Base-by-base conservation (phyloP, 2,329 filamentous ascomycete genomes). In the Chaetomiaceae sp. region DNA sequence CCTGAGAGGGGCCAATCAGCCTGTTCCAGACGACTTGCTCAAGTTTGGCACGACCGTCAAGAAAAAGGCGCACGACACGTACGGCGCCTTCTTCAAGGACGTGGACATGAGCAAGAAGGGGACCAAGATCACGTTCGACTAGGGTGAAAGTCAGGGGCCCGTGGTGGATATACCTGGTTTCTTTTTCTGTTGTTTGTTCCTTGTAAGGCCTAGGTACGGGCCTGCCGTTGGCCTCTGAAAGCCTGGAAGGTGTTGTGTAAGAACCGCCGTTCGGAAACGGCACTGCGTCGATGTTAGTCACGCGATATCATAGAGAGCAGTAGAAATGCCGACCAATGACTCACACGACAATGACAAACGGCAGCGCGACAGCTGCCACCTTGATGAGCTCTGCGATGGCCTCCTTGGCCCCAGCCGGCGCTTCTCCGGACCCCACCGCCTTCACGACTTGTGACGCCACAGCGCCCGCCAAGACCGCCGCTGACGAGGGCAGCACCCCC, bases 31-130 rank as follows among this genome's bases (percentile, higher is more conserved):
- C 35, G 86, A 88, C 20, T 72, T 98, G 30, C 74, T 97, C 65
- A 96, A 95, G 70, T 98, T 96, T 58, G 93, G 93, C 60, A 95
- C 89, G 18, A 97, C 91, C 1, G 93, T 98, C 42, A 98, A 97
- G 81, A 96, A 95, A 81, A 97, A 97, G 88, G 79, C 83, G 39
- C 93, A 98, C 70, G 86, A 89, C 61, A 86, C 87, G 38, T 98
- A 97, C 63, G 93, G 93, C 47, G 88, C 89, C 26, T 97, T 97
- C 65, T 95, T 86, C 75, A 95, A 93, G 69, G 88, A 96, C 58
- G 82, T 87, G 8, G 86, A 88, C 58, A 83, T 83, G 65, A 87
- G 78, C 64, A 85, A 91, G 69, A 84, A 86, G 66, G 83, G 87
- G 22, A 93, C 85, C 47, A 96, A 95, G 75, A 95, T 96, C 63